phyloP scores from a whole-genome alignment of 169 alveolate genomes.

The Eimeria necatrix region DNA sequence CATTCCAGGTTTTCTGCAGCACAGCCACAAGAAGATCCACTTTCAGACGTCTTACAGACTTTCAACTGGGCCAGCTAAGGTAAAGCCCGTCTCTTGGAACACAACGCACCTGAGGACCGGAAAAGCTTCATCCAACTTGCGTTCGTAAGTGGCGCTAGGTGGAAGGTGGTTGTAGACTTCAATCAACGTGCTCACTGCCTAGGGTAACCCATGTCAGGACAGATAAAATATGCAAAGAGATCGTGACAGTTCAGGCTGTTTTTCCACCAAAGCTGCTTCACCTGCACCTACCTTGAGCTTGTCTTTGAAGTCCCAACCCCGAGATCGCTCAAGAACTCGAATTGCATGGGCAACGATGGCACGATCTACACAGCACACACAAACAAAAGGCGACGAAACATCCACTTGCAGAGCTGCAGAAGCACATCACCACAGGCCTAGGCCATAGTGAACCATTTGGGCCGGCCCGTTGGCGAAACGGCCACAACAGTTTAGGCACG shows the following conservation, averaged over 20 bases:
- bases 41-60: neutral
- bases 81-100: too few species aligned
- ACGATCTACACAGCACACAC: slow-evolving; percentile 68
- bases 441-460: neutral
- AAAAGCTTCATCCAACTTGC: slow-evolving; percentile 79
- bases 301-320: slow-evolving; percentile 82
- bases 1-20: slow-evolving; percentile 68
- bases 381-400: neutral
- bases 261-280: neutral
- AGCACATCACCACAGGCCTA: neutral
- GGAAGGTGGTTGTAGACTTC: slow-evolving; percentile 83
- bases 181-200: slow-evolving; percentile 81
- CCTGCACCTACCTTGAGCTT: slow-evolving; percentile 69
- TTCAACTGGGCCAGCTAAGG: neutral
- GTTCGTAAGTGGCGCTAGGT: slow-evolving; percentile 76
- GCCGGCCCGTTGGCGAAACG: too few species aligned
- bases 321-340: slow-evolving; percentile 83
- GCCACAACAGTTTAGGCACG: too few species aligned
- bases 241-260: neutral
- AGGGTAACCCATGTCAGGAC: neutral
- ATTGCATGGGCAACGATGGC: slow-evolving; percentile 81
- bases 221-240: neutral
- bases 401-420: neutral
- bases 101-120: slow-evolving; percentile 79
- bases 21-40: neutral